Percentiles rank a stretch among this genome's conserved stretches.
These are phyloP conservation scores for Elaeagnus macrophylla DNA, from an alignment of 306 rosid species.

Conservation along the genomic window DNA sequence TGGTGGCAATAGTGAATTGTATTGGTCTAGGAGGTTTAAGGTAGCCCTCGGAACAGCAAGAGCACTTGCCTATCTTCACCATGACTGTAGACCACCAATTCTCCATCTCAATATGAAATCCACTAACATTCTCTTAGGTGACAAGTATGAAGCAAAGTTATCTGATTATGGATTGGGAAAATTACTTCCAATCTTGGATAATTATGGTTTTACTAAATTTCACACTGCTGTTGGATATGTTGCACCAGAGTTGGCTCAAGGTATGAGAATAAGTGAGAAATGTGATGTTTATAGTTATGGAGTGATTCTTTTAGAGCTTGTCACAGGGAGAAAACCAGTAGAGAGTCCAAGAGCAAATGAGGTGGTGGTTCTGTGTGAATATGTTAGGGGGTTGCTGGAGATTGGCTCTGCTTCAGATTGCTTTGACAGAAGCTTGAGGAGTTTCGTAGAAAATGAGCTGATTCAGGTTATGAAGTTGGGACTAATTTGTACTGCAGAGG, in stretches of 20 bases:
- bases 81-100: slow-evolving; percentile 81
- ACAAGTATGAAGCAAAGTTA: slow-evolving; percentile 67
- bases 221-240: slow-evolving; percentile 87
- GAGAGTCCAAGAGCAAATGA: slow-evolving; percentile 76
- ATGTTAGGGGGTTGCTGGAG: slow-evolving; percentile 68
- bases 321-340: slow-evolving; percentile 92
- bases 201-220: slow-evolving; percentile 64
- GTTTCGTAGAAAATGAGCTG: slow-evolving; percentile 73
- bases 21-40: slow-evolving; percentile 76
- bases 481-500: slow-evolving; percentile 76
- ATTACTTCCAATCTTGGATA: slow-evolving; percentile 83
- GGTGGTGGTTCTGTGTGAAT: slow-evolving; percentile 87
- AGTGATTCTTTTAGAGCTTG: slow-evolving; percentile 85
- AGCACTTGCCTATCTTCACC: slow-evolving; percentile 90
- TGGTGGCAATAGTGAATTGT: slow-evolving; percentile 46
- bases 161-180: slow-evolving; percentile 87
- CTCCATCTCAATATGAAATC: slow-evolving; percentile 97
- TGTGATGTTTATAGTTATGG: slow-evolving; percentile 95
- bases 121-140: slow-evolving; percentile 78
- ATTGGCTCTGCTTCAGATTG: slow-evolving; percentile 71
- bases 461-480: slow-evolving; percentile 94
- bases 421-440: slow-evolving; percentile 66
- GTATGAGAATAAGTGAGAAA: slow-evolving; percentile 79
- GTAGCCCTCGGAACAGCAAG: slow-evolving; percentile 87
- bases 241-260: slow-evolving; percentile 92